These are phyloP conservation scores for Fusarium fujikuroi DNA, from an alignment of 2,329 filamentous ascomycete genomes.

Conservation along the genomic window DNA sequence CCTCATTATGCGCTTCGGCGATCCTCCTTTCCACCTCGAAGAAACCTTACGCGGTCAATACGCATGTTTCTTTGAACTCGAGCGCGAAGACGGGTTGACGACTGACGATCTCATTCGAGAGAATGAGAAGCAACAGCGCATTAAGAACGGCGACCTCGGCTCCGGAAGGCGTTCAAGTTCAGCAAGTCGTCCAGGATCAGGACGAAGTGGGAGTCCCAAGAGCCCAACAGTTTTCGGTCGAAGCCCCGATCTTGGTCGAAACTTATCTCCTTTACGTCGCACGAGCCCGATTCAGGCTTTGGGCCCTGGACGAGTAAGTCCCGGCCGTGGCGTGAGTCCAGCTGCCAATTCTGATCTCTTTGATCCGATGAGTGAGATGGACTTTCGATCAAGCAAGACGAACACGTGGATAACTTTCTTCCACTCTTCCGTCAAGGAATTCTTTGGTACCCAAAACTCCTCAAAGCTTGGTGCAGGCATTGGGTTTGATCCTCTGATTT, in stretches of 20 bases:
- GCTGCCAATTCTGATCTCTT: slow-evolving; percentile 46
- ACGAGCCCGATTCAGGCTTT: slow-evolving; percentile 17
- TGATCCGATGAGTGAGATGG: slow-evolving; percentile 49
- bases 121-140: slow-evolving; percentile 48
- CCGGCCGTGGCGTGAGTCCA: slow-evolving; percentile 41
- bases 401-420: slow-evolving; percentile 55
- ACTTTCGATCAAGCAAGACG: slow-evolving; percentile 56
- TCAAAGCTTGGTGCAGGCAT: slow-evolving; percentile 37
- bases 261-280: slow-evolving; percentile 33
- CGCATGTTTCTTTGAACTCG: slow-evolving; percentile 58
- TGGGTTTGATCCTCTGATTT: slow-evolving; percentile 50
- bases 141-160: slow-evolving; percentile 21
- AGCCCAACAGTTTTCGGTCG: slow-evolving; percentile 26
- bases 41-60: slow-evolving; percentile 58
- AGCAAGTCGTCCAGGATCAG: slow-evolving; percentile 34
- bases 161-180: slow-evolving; percentile 38
- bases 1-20: slow-evolving; percentile 55
- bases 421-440: slow-evolving; percentile 53
- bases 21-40: slow-evolving; percentile 54
- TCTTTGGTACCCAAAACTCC: slow-evolving; percentile 51
- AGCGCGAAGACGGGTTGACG: slow-evolving; percentile 56
- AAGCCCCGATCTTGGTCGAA: slow-evolving; percentile 31
- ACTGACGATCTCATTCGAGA: slow-evolving; percentile 55
- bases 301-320: slow-evolving; percentile 27
- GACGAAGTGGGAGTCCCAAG: slow-evolving; percentile 30